phyloP scores from a whole-genome alignment of 441 rosid species.

The Gossypium laxum region DNA sequence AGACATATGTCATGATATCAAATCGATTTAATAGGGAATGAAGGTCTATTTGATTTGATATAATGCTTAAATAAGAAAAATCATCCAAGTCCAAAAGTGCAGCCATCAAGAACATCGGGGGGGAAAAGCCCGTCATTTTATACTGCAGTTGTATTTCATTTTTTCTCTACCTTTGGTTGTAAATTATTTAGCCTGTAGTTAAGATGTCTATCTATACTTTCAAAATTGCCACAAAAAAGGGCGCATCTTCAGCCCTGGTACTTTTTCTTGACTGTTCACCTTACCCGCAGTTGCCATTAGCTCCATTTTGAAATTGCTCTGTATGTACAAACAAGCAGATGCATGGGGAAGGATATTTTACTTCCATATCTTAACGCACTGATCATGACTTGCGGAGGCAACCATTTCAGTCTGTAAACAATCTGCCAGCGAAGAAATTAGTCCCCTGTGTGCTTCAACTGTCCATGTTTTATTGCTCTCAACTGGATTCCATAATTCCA shows the following conservation, averaged over 20 bases:
- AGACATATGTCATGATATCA: too few species aligned
- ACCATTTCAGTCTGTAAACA: conserved; percentile 24
- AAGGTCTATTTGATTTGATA: too few species aligned
- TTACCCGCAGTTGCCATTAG: not conserved
- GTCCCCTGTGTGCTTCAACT: conserved; percentile 29
- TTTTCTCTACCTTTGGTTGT: not conserved
- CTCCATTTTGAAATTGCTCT: not conserved
- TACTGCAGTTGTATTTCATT: not conserved
- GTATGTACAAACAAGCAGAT: not conserved
- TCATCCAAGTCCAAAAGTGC: not conserved
- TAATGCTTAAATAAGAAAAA: not conserved
- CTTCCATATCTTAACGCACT: conserved; percentile 34
- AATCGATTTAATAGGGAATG: too few species aligned
- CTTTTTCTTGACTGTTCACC: conserved; percentile 1
- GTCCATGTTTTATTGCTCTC: conserved; percentile 23
- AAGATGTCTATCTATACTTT: not conserved
- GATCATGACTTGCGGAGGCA: conserved; percentile 39
- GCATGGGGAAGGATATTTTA: conserved; percentile 10
- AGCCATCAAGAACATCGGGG: not conserved
- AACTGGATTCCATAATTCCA: conserved; percentile 38
- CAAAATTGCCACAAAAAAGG: not conserved
- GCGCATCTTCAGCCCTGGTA: not conserved
- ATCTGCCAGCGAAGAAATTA: conserved; percentile 28
- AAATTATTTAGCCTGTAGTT: not conserved
- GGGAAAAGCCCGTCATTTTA: not conserved